These are phyloP conservation scores for Hymenoscyphus albidus DNA, from an alignment of 2,329 filamentous ascomycete genomes.

Conservation along the genomic window DNA sequence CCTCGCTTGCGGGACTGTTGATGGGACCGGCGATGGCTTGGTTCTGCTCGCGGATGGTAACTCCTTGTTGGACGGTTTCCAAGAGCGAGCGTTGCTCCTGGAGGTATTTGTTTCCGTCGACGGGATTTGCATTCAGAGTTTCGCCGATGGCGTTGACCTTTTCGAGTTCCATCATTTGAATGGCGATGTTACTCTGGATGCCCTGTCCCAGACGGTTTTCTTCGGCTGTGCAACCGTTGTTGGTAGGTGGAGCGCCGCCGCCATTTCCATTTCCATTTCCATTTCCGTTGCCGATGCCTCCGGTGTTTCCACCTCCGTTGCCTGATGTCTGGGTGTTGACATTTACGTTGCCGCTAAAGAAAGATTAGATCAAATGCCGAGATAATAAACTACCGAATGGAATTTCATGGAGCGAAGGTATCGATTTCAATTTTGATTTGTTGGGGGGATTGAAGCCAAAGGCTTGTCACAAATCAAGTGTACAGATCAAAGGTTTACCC, in stretches of 20 bases:
- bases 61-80: neutral
- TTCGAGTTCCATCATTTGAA: neutral
- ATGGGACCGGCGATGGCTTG: neutral
- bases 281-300: neutral
- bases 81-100: neutral
- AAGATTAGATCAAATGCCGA: neutral
- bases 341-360: neutral
- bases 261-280: neutral
- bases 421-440: neutral
- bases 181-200: neutral
- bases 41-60: neutral
- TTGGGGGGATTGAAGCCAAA: neutral
- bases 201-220: neutral
- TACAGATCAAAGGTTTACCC: neutral
- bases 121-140: neutral
- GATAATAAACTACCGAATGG: neutral
- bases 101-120: neutral
- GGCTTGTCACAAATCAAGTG: neutral
- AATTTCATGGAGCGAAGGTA: neutral
- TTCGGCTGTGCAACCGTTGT: neutral
- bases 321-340: neutral
- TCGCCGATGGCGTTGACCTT: neutral
- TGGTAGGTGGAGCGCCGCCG: neutral
- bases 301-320: neutral
- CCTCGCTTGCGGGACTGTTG: neutral